Evolutionary conservation across 176 grass and related monocot species (phyloP).

Genomic region (Thinopyrum elongatum): DNA sequence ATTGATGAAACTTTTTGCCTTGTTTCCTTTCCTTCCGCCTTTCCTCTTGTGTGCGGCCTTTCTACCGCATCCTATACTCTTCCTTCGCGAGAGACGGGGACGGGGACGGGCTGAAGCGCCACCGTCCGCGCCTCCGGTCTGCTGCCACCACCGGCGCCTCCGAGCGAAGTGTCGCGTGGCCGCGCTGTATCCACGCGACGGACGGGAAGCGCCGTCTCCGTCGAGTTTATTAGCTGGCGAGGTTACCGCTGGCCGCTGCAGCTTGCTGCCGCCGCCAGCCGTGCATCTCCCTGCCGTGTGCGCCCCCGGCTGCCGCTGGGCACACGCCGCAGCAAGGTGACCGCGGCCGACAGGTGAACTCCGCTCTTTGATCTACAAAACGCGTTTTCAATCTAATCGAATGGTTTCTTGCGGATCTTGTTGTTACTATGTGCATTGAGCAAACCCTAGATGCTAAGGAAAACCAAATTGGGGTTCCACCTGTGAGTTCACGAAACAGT

Average conservation of each 20-base stretch:
- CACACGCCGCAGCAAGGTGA: not conserved
- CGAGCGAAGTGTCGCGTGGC: not conserved
- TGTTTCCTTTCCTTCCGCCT: not conserved
- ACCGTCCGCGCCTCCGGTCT: not conserved
- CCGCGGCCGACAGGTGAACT: not conserved
- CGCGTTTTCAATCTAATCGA: not conserved
- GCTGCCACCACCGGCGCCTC: not conserved
- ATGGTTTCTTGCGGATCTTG: not conserved
- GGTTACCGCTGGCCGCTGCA: not conserved
- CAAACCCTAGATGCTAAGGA: not conserved
- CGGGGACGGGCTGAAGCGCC: not conserved
- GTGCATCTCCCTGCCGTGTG: not conserved
- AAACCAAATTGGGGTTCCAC: not conserved
- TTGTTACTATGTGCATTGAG: not conserved
- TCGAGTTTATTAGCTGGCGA: not conserved
- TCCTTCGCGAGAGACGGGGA: not conserved
- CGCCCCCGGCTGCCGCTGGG: not conserved
- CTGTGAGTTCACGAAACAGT: not conserved
- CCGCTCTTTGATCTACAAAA: not conserved
- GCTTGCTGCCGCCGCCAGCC: not conserved
- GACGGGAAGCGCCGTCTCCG: not conserved
- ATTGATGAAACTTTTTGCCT: too few relatives aligned
- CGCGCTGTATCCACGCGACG: not conserved
- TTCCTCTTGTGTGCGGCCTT: not conserved
- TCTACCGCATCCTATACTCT: not conserved